Base-by-base conservation (phyloP, 169 alveolate species). In the Theileria parva region DNA sequence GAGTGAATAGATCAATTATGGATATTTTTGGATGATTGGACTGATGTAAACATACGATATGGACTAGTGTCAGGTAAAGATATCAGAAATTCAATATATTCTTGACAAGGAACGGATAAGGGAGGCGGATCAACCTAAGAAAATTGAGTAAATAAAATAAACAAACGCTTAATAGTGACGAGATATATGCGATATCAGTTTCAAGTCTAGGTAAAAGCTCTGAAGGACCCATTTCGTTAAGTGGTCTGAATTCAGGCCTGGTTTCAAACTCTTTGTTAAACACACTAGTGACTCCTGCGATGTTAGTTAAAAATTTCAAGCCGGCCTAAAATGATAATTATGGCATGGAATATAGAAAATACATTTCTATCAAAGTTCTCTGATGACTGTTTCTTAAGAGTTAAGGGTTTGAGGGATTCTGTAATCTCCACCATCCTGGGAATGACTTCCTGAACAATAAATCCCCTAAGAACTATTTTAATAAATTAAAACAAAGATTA, bases 381-480 rank as follows among this genome's bases (percentile, higher is more conserved):
- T n/a, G 85, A 77, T 27, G 65, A 63, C 51, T 65, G 73, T 13
- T 61, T 71, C 23, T 73, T 63, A 48, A 83, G 86, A 7, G 76
- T 32, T 25, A 79, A 50, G 13, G 67, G 77, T 17, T 32, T 39
- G n/a, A 73, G 85, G 8, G 79, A 61, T 12, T 55, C 50, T 55
- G 61, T 60, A 23, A 83, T 32, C 32, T 69, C 64, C 2, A 83
- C 89, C 53, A 83, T 79, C 32, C 74, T n/a, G 23, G 89, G 89
- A 37, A 83, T 83, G 17, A 65, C 89, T 61, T 83, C 89, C 75
- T 83, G 89, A 15, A 83, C 89, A 15, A 83, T 77, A 69, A 83
- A 83, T 28, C 80, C 61, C 86, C 89, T 83, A 39, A 25, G 23
- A 5, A 7, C 12, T 7, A 2, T 23, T 3, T 27, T 66, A 48